Percentiles rank a stretch among this genome's conserved stretches.
These are phyloP conservation scores for Phalaenopsis aphrodite DNA, from an alignment of 106 monocot genomes.

Conservation along the genomic window DNA sequence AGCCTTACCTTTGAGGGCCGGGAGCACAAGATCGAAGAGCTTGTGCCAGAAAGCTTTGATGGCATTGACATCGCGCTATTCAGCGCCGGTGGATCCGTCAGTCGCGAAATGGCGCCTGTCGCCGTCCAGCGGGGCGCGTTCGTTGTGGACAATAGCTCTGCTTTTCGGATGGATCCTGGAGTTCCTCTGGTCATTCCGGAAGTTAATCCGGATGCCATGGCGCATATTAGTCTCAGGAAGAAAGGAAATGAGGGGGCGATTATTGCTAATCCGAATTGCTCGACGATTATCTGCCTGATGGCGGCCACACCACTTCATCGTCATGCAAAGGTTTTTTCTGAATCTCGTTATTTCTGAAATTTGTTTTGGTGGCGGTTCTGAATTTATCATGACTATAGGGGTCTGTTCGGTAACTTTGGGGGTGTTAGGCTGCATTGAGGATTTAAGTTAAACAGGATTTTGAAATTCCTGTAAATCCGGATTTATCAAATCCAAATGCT, in stretches of 20 bases:
- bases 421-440: no score
- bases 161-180: slow-evolving; percentile 74
- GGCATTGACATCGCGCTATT: slow-evolving; percentile 84
- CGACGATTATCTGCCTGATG: slow-evolving; percentile 95
- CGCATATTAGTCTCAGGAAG: slow-evolving; percentile 38
- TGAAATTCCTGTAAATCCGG: no score
- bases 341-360: not conserved
- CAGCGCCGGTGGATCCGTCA: slow-evolving; percentile 85
- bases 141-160: slow-evolving; percentile 93
- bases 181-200: slow-evolving; percentile 88
- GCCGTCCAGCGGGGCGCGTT: slow-evolving; percentile 65
- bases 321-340: slow-evolving; percentile 36
- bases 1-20: slow-evolving; percentile 53
- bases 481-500: no score
- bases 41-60: slow-evolving; percentile 68
- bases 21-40: slow-evolving; percentile 63
- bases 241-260: slow-evolving; percentile 58
- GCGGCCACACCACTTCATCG: slow-evolving; percentile 87
- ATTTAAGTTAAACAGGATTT: no score
- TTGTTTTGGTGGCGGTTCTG: not conserved
- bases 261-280: slow-evolving; percentile 94
- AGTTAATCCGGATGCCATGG: slow-evolving; percentile 88
- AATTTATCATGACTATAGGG: no score
- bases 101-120: slow-evolving; percentile 49
- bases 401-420: no score